Base-by-base conservation (phyloP, 2,329 filamentous ascomycete species). In the Xylariaceae sp. region DNA sequence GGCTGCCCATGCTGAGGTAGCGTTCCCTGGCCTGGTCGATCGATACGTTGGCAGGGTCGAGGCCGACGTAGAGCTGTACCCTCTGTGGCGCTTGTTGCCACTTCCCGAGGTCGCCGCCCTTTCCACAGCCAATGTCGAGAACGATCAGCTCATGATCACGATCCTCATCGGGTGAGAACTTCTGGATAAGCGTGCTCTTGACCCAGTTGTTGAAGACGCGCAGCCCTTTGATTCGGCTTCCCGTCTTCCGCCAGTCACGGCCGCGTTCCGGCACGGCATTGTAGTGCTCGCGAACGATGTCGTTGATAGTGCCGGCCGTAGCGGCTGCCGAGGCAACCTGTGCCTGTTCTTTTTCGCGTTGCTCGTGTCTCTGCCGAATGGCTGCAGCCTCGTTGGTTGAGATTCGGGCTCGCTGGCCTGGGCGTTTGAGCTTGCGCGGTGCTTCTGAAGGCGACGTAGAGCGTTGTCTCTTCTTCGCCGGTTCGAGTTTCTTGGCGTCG, bases 191-290 rank as follows among this genome's bases (percentile, higher is more conserved):
- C 34, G 86, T 90, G 59, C 88, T 95, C 71, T 98, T 98, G 66
- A 98, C 78, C 92, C 92, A 98, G 64, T 98, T 98, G 68, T 98
- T 98, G 71, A 95, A 92, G 51, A 85, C 87, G 37, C 92, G 80
- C 37, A 98, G 69, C 1, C 92, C 92, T 66, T 94, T 95, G 69
- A 98, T 98, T 55, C 86, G 84, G 62, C 86, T 94, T 56, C 94
- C 88, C 5, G 88, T 94, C 60, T 85, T 88, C 34, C 92, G 80
- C 90, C 92, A 98, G 56, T 96, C 88, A 38, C 90, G 80, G 9
- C 92, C 92, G 19, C 89, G 79, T 67, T 98, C 85, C 0, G 90
- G 90, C 0, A 97, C 90, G 26, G 85, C 83, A 64, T 98, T 98
- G 73, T 98, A 98, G 64, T 96, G 90, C 50, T 94, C 83, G 35